A percentile compares a stretch with the other conserved stretches of the same genome.
Conservation (phyloP, 2,329 filamentous ascomycete genomes). For the Neofusicoccum umdonicola region DNA sequence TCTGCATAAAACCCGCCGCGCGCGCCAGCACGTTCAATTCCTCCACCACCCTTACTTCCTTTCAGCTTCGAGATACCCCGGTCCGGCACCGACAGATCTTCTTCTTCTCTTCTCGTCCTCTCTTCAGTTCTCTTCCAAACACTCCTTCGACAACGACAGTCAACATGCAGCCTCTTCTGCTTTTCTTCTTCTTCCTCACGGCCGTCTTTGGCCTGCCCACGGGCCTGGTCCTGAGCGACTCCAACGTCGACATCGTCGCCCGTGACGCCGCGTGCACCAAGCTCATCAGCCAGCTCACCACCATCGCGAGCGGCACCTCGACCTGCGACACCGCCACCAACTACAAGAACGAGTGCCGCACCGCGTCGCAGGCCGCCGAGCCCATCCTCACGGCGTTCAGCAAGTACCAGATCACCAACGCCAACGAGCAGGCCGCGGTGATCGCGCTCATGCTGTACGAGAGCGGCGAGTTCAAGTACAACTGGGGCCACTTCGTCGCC, state of each 20-base stretch:
- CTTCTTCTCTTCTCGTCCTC: neutral
- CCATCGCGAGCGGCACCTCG: conserved; percentile 58
- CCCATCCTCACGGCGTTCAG: conserved; percentile 57
- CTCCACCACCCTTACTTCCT: neutral
- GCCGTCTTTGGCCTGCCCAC: neutral
- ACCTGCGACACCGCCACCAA: conserved; percentile 49
- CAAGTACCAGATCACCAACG: conserved; percentile 54
- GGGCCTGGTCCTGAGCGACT: neutral
- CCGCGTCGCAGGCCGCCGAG: conserved; percentile 60
- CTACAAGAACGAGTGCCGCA: conserved; percentile 61
- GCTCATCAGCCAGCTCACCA: conserved; percentile 34
- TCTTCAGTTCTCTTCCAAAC: neutral
- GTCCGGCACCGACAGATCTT: neutral
- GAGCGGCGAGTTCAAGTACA: conserved; percentile 67
- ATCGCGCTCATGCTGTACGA: conserved; percentile 71
- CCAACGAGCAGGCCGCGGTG: conserved; percentile 66
- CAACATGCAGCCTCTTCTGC: neutral
- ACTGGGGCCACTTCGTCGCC: conserved; percentile 62
- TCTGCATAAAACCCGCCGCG: neutral
- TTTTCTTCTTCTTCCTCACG: neutral
- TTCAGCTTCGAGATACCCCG: conserved; percentile 2
- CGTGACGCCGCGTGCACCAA: neutral
- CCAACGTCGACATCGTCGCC: neutral
- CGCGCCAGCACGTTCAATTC: neutral
- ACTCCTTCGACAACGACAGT: neutral